These are phyloP conservation scores for Daldinia decipiens DNA, from an alignment of 495 filamentous ascomycete genomes.

Conservation along the genomic window DNA sequence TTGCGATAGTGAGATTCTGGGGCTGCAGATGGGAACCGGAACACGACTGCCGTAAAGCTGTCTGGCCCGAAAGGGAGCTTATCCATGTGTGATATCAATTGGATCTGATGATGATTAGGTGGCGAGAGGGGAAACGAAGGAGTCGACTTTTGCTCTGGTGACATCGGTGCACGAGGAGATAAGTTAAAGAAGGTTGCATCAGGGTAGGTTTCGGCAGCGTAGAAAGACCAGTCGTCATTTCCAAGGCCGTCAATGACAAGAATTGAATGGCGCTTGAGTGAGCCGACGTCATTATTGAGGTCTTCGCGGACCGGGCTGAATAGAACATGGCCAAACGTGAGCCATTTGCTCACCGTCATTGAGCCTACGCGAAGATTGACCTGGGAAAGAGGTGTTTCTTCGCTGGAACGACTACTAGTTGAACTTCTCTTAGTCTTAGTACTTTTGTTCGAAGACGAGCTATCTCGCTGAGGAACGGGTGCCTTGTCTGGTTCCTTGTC, in stretches of 20 bases:
- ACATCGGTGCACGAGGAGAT: slow-evolving; percentile 62
- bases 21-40: slow-evolving; percentile 84
- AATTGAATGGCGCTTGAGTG: slow-evolving; percentile 69
- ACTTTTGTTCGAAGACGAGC: slow-evolving; percentile 50
- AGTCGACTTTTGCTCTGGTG: slow-evolving; percentile 48
- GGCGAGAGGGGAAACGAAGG: slow-evolving; percentile 67
- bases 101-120: slow-evolving; percentile 85
- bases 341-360: slow-evolving; percentile 77
- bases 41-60: slow-evolving; percentile 85
- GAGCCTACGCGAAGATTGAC: slow-evolving; percentile 85
- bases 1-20: slow-evolving; percentile 80
- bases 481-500: slow-evolving; percentile 41
- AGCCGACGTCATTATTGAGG: slow-evolving; percentile 61
- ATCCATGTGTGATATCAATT: slow-evolving; percentile 71
- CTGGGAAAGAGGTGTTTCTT: slow-evolving; percentile 70
- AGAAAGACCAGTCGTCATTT: slow-evolving; percentile 96
- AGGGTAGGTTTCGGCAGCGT: slow-evolving; percentile 91
- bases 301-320: slow-evolving; percentile 92
- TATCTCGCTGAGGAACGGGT: slow-evolving; percentile 48
- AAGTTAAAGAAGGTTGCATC: slow-evolving; percentile 87
- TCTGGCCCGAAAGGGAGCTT: slow-evolving; percentile 88
- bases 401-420: slow-evolving; percentile 56
- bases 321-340: slow-evolving; percentile 93
- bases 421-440: slow-evolving; percentile 55
- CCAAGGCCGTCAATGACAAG: slow-evolving; percentile 90